phyloP scores from a whole-genome alignment of 2,329 filamentous ascomycete species.

The Macrophomina pseudophaseolina region DNA sequence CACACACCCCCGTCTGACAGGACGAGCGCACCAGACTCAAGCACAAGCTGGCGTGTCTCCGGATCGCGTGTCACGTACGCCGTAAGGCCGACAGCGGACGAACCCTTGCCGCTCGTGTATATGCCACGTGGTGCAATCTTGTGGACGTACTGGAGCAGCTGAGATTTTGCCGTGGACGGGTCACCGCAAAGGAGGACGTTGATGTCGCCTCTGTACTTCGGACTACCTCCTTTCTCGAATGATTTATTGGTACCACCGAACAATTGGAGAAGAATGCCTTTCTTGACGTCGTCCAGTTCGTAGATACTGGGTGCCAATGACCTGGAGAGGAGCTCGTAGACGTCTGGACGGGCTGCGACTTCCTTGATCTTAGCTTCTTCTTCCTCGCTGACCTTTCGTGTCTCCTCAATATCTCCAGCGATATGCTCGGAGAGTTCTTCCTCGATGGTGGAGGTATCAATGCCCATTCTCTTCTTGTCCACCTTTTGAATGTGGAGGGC shows the following conservation, averaged over 20 bases:
- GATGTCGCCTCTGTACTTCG: conserved; percentile 95
- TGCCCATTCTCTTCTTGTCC: conserved; percentile 91
- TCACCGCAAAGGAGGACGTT: conserved; percentile 97
- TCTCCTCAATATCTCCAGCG: conserved; percentile 77
- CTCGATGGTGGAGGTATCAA: conserved; percentile 86
- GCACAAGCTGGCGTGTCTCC: conserved; percentile 73
- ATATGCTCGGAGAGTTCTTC: conserved; percentile 76
- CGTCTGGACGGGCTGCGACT: conserved; percentile 78
- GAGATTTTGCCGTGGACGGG: conserved; percentile 94
- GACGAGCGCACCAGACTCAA: conserved; percentile 76
- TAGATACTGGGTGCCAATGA: conserved; percentile 95
- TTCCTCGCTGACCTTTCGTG: conserved; percentile 80
- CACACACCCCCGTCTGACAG: conserved; percentile 77
- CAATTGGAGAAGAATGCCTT: conserved; percentile 93
- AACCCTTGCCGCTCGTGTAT: conserved; percentile 78
- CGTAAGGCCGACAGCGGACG: conserved; percentile 76
- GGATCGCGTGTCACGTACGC: conserved; percentile 79
- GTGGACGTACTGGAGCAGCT: conserved; percentile 92
- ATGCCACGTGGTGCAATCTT: conserved; percentile 92
- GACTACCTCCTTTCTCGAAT: conserved; percentile 94
- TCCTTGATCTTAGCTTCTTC: conserved; percentile 88
- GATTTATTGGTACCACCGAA: conserved; percentile 98
- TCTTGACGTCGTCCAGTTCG: conserved; percentile 98
- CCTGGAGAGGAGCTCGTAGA: conserved; percentile 89
- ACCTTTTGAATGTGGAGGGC: conserved; percentile 95